A percentile compares a stretch with the other conserved stretches of the same genome.
These are phyloP conservation scores for Malania oleifera DNA, from an alignment of 164 flowering plant genomes.

Conservation along the genomic window DNA sequence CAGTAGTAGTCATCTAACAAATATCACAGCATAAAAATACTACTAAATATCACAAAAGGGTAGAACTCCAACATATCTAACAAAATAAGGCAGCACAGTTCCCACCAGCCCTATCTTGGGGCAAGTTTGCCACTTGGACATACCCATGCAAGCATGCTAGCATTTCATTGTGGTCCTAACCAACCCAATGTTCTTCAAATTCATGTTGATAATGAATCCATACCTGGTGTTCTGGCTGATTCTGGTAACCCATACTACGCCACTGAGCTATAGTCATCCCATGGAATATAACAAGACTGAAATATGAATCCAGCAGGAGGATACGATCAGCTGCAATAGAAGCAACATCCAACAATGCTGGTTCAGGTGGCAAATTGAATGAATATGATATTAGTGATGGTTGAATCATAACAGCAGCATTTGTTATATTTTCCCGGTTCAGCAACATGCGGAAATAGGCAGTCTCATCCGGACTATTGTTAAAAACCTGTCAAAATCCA, in stretches of 20 bases:
- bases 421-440: slow-evolving; percentile 72
- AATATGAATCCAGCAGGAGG: slow-evolving; percentile 84
- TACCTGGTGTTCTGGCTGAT: slow-evolving; percentile 88
- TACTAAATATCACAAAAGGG: no score
- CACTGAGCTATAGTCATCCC: slow-evolving; percentile 97
- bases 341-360: slow-evolving; percentile 88
- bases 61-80: no score
- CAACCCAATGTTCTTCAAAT: neutral
- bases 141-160: no score
- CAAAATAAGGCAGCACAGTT: no score
- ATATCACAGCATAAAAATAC: no score
- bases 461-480: slow-evolving; percentile 98
- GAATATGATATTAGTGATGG: slow-evolving; percentile 89
- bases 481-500: slow-evolving; percentile 62
- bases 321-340: slow-evolving; percentile 82
- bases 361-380: slow-evolving; percentile 61
- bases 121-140: no score
- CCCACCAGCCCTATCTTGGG: no score
- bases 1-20: no score
- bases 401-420: slow-evolving; percentile 94
- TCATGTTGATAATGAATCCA: neutral
- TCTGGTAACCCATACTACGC: slow-evolving; percentile 92
- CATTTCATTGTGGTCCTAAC: neutral
- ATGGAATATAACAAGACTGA: slow-evolving; percentile 88
- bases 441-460: slow-evolving; percentile 94